Conservation (phyloP, 306 rosid genomes). For the Dryas octopetala region DNA sequence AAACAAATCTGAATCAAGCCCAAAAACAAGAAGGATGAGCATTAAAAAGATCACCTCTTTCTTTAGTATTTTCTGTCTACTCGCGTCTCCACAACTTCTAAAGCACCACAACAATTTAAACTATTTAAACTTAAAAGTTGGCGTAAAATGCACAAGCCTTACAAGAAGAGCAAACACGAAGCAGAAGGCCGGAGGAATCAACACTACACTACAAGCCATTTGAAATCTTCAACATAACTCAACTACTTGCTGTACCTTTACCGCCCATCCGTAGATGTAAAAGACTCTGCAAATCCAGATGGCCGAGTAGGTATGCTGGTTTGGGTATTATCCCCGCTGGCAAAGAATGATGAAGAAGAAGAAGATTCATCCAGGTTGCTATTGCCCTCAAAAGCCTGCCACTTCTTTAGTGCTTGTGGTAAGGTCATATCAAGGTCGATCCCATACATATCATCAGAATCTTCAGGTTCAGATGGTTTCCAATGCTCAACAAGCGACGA, state of each 20-base stretch:
- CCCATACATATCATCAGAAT: conserved; percentile 44
- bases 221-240: conserved; percentile 2
- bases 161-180: not conserved
- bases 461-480: conserved; percentile 61
- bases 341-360: conserved; percentile 24
- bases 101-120: conserved; percentile 10
- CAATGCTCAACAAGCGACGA: conserved; percentile 73
- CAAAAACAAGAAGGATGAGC: conserved; percentile 1
- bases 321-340: conserved; percentile 45
- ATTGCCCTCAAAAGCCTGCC: conserved; percentile 63
- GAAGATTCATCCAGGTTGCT: conserved; percentile 28
- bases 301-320: conserved; percentile 54
- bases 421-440: conserved; percentile 60
- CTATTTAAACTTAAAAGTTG: not conserved
- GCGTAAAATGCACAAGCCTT: conserved; percentile 7
- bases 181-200: not conserved
- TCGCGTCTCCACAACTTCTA: conserved; percentile 19
- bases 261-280: conserved; percentile 43
- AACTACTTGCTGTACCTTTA: conserved; percentile 34
- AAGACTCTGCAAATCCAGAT: conserved; percentile 57
- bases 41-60: not conserved
- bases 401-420: conserved; percentile 60
- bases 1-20: not conserved
- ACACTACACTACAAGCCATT: not conserved
- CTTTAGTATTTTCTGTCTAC: not conserved